These are phyloP conservation scores for Penicillium aurantiogriseum DNA, from an alignment of 2,329 filamentous ascomycete species.

Conservation along the genomic window DNA sequence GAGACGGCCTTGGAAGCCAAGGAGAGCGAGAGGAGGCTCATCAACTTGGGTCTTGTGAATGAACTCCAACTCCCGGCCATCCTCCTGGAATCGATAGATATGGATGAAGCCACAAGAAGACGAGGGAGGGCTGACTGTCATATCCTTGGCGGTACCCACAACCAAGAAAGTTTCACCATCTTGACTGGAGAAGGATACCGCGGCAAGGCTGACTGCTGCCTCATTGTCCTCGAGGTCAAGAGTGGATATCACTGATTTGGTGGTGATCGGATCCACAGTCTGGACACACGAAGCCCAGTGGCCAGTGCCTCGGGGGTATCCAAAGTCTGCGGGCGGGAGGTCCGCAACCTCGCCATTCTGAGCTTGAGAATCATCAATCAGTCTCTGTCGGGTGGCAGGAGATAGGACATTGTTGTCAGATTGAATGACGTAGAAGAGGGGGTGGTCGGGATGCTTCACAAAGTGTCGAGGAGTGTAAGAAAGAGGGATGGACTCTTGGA, in stretches of 20 bases:
- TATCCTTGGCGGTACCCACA: constrained; percentile 89
- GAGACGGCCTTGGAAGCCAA: constrained; percentile 89
- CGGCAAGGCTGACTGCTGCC: constrained; percentile 79
- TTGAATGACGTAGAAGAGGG: constrained; percentile 91
- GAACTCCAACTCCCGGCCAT: constrained; percentile 85
- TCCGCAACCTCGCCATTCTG: constrained; percentile 70
- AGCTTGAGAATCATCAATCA: constrained; percentile 68
- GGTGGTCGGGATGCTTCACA: constrained; percentile 80
- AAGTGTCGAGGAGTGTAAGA: constrained; percentile 88
- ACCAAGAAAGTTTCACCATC: constrained; percentile 89
- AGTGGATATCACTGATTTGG: constrained; percentile 71
- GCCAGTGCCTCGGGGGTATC: constrained; percentile 76
- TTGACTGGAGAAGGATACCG: constrained; percentile 83
- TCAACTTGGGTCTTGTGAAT: constrained; percentile 95
- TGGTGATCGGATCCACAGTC: constrained; percentile 76
- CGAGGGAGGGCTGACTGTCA: constrained; percentile 73
- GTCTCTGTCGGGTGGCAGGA: constrained; percentile 69
- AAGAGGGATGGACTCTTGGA: constrained; percentile 81
- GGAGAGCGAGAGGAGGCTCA: constrained; percentile 81
- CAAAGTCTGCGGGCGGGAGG: constrained; percentile 78
- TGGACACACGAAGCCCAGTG: constrained; percentile 97
- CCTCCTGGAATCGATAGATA: constrained; percentile 83
- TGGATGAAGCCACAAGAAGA: constrained; percentile 82
- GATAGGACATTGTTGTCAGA: constrained; percentile 89
- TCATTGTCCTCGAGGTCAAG: constrained; percentile 87